phyloP scores from a whole-genome alignment of 176 grass and related monocot genomes.

The Cenchrus fungigraminus region DNA sequence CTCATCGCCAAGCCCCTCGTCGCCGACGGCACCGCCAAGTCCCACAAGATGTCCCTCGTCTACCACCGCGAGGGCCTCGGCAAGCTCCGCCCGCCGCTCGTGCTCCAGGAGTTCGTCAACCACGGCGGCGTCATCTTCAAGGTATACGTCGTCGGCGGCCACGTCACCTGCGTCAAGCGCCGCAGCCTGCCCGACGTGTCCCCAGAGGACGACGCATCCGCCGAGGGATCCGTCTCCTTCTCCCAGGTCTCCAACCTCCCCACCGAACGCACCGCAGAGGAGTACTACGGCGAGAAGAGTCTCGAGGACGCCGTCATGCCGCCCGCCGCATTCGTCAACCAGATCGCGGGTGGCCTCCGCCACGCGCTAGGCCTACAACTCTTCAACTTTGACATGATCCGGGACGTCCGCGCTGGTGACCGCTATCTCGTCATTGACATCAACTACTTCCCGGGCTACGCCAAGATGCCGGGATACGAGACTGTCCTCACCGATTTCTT shows the following conservation, averaged over 20 bases:
- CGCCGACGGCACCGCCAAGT: slow-evolving; percentile 75
- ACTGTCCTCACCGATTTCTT: slow-evolving; percentile 80
- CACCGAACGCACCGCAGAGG: slow-evolving; percentile 36
- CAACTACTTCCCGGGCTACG: slow-evolving; percentile 93
- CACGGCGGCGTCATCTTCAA: slow-evolving; percentile 96
- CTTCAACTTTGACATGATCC: slow-evolving; percentile 96
- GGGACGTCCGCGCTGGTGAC: slow-evolving; percentile 68
- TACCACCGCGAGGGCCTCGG: slow-evolving; percentile 68
- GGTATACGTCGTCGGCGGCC: slow-evolving; percentile 83
- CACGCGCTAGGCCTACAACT: slow-evolving; percentile 74
- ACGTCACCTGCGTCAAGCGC: slow-evolving; percentile 88
- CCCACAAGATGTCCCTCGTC: slow-evolving; percentile 90
- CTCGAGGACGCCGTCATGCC: slow-evolving; percentile 73
- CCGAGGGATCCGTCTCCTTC: slow-evolving; percentile 72
- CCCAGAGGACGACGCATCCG: slow-evolving; percentile 50
- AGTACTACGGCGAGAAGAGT: slow-evolving; percentile 60
- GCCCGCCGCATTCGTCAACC: slow-evolving; percentile 58
- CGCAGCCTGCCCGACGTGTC: slow-evolving; percentile 89
- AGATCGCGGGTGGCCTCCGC: slow-evolving; percentile 70
- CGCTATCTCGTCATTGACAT: slow-evolving; percentile 93
- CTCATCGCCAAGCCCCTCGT: slow-evolving; percentile 94
- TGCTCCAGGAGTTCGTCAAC: slow-evolving; percentile 97
- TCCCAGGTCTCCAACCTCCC: slow-evolving; percentile 90
- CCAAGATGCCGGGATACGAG: slow-evolving; percentile 90
- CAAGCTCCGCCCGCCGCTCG: slow-evolving; percentile 83